Evolutionary conservation across 352 stramenopile species (phyloP).

Genomic region (Globisporangium cystogenes): DNA sequence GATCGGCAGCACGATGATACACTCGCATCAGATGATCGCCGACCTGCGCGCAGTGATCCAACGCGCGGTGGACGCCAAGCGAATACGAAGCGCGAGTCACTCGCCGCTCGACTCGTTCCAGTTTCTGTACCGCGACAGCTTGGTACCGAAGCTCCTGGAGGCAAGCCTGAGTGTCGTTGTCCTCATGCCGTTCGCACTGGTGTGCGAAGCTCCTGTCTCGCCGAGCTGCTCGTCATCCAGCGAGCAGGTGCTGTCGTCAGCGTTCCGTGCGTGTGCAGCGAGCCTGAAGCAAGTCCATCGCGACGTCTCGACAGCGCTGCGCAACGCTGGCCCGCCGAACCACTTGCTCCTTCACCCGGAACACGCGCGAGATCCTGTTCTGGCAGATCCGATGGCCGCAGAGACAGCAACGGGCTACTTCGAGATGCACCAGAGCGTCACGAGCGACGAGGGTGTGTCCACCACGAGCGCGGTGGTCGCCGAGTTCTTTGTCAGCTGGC

Average conservation of each 20-base stretch:
- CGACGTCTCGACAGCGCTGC: constrained; percentile 14
- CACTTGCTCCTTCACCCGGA: constrained; percentile 3
- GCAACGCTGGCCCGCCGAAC: constrained; percentile 24
- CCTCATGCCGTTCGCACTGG: constrained; percentile 23
- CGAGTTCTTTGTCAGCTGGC: constrained; percentile 48
- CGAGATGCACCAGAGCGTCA: constrained; percentile 4
- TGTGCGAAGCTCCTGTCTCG: constrained; percentile 6
- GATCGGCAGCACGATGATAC: constrained; percentile 4
- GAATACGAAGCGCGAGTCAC: neutral
- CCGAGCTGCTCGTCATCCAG: neutral
- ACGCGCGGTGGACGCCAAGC: neutral
- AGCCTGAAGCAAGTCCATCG: constrained; percentile 19
- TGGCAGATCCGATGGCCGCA: neutral
- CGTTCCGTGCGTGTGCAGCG: neutral
- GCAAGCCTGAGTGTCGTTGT: constrained; percentile 8
- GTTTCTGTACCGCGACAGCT: constrained; percentile 28
- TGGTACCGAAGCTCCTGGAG: constrained; percentile 20
- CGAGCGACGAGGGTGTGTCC: neutral
- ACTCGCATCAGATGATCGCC: neutral
- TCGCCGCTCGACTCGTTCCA: neutral
- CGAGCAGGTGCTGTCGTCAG: neutral
- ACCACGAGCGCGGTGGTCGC: constrained; percentile 10
- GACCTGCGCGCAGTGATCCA: constrained; percentile 2
- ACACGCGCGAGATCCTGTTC: too few relatives aligned
- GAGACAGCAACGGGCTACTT: constrained; percentile 6